Percentiles rank a stretch among this genome's conserved stretches.
Conservation (phyloP, 2,329 filamentous ascomycete species). For the Aspergillus melleus region DNA sequence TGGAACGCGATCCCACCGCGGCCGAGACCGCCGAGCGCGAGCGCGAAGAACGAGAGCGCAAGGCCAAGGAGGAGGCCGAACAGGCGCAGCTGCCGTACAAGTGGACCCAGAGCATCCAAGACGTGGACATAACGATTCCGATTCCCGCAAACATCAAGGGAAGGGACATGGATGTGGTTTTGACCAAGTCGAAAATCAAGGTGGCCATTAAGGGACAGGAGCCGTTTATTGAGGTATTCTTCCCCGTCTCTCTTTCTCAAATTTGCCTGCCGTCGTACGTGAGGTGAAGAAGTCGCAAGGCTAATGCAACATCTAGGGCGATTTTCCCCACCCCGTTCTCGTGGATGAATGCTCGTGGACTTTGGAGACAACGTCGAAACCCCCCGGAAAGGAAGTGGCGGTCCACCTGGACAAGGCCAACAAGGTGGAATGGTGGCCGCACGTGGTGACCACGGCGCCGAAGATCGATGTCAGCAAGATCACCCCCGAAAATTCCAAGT, state of each 20-base stretch:
- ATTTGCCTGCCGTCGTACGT: too few species aligned
- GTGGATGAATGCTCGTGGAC: conserved; percentile 95
- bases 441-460: conserved; percentile 82
- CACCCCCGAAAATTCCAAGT: conserved; percentile 84
- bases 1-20: conserved; percentile 31
- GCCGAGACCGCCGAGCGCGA: conserved; percentile 50
- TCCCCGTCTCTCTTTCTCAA: background rate
- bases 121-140: conserved; percentile 75
- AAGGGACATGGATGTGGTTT: conserved; percentile 76
- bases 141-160: conserved; percentile 83
- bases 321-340: conserved; percentile 75
- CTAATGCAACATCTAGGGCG: conserved; percentile 59
- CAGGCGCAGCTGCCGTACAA: conserved; percentile 93
- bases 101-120: conserved; percentile 90
- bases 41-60: conserved; percentile 57
- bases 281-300: background rate
- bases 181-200: conserved; percentile 75
- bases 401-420: conserved; percentile 94
- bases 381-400: conserved; percentile 68
- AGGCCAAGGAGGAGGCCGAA: conserved; percentile 77
- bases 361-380: conserved; percentile 63
- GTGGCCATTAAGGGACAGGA: conserved; percentile 87
- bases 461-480: conserved; percentile 96
- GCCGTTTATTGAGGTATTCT: conserved; percentile 71
- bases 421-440: conserved; percentile 98